Base-by-base conservation (phyloP, 2,329 filamentous ascomycete genomes). In the Ascochyta koolunga region DNA sequence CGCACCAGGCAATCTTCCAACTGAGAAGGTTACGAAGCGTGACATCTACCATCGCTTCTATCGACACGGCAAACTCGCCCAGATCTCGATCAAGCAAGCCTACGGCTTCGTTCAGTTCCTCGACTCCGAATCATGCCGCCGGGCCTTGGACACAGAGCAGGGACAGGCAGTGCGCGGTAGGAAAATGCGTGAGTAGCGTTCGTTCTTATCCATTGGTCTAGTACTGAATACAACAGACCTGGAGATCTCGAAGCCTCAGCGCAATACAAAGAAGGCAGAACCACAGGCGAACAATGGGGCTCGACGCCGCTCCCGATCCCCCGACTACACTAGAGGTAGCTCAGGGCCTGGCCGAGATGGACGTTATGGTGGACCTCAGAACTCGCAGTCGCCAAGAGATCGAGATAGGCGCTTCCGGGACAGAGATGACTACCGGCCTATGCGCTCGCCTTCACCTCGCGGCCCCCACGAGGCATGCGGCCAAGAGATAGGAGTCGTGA, bases 101-200 rank as follows among this genome's bases (percentile, higher is more conserved):
- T 98, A 96, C 75, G 95, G 95, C 1, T 99, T 98, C 71, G 92
- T 98, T 31, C 95, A 98, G 72, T 99, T 96, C 62, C 83, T 96
- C 61, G 88, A 91, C 25, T 79, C 87, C 4, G 81, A 83, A 2
- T 88, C 93, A 68, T 96, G 92, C 60, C 81, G 84, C 51, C 81
- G 82, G 39, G 93, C 93, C 4, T 83, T 98, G 64, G 82, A 89
- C 31, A 82, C 83, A 31, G 86, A 97, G 57, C 91, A 98, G 75
- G 91, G 90, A 9, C 84, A 86, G 35, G 85, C 91, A 60, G 86
- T 98, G 32, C 86, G 90, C 68, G 93, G 93, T n/a, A 88, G 93
- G 61, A 92, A 92, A 73, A 96, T 98, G 71, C 92, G 93, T 96
- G 80, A 85, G 92, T 79, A 24, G 4, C 33, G n/a, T 9, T 19